Base-by-base conservation (phyloP, 371 early-diverging fungal genomes). In the Fennellomyces sp. region DNA sequence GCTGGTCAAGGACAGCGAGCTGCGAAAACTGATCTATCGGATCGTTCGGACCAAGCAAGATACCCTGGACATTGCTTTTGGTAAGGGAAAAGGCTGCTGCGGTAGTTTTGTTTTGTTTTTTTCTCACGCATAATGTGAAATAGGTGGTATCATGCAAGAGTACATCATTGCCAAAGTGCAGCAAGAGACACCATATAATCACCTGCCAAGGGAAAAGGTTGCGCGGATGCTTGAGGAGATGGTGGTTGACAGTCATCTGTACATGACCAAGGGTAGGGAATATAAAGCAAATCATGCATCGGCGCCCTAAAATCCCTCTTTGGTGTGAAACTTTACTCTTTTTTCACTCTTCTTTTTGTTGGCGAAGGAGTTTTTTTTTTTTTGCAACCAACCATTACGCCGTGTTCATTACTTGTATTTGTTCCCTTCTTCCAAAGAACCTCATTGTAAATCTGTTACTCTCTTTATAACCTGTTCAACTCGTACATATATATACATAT, bases 91-190 rank as follows among this genome's bases (percentile, higher is more conserved):
- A 13, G 6, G 35, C 35, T 33, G 35, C 35, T 33, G 35, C 35
- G 35, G 8, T 6, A 33, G 8, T 13, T 33, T 33, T 33, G 8
- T 33, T 13, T 33, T 13, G 45, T 1, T 11, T 39, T 6, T 0
- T 13, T 13, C 39, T 6, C 5, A 11, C 4, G 11, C 11, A 6
- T 38, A 38, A 3, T 6, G 17, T 39, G 1, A 39, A 2, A 8
- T 45, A 45, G 45, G 45, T 23, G 45, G 45, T 3, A 45, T 45
- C n/a, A 45, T 45, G 45, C 21, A 45, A 45, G 45, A 45, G 8
- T 45, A 45, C 21, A 45, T 45, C 21, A 45, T 21, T 21, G 21
- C 45, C 1, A 4, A 25, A 45, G 19, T 45, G n/a, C 17, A 45
- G 23, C 23, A 45, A 21, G 1, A 45, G 5, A 21, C 17, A 23